These are phyloP conservation scores for Atkinsonella hypoxylon DNA, from an alignment of 2,329 filamentous ascomycete genomes.

Conservation along the genomic window DNA sequence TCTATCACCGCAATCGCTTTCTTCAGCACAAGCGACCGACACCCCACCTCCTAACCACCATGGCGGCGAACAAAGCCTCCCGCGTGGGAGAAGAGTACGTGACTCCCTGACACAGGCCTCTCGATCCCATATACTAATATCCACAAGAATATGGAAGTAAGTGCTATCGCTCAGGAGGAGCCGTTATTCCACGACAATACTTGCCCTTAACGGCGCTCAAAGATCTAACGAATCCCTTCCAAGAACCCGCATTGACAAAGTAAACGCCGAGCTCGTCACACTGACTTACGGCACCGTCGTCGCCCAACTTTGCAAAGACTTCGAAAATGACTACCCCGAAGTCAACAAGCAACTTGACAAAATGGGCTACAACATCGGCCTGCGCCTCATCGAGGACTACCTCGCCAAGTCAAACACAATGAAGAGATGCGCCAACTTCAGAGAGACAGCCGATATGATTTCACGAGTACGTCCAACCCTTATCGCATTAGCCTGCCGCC, in stretches of 20 bases:
- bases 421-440: slow-evolving; percentile 83
- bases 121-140: slow-evolving; percentile 13
- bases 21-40: not conserved
- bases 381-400: slow-evolving; percentile 94
- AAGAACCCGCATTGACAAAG: slow-evolving; percentile 91
- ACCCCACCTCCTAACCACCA: slow-evolving; percentile 14
- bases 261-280: slow-evolving; percentile 94
- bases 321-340: slow-evolving; percentile 83
- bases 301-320: slow-evolving; percentile 91
- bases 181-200: not conserved
- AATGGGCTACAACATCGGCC: slow-evolving; percentile 98
- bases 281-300: slow-evolving; percentile 97
- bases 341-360: slow-evolving; percentile 97
- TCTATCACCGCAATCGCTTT: not conserved
- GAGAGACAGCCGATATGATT: slow-evolving; percentile 94
- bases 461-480: slow-evolving; percentile 52
- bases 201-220: not conserved
- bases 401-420: slow-evolving; percentile 86
- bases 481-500: not conserved
- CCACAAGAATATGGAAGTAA: slow-evolving; percentile 81
- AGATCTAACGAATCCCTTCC: slow-evolving; percentile 17
- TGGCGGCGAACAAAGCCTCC: slow-evolving; percentile 50
- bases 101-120: not conserved
- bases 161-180: slow-evolving; percentile 20
- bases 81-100: slow-evolving; percentile 51